Conservation (phyloP, 192 early-diverging fungal genomes). For the Gryganskiella cystojenkinii region DNA sequence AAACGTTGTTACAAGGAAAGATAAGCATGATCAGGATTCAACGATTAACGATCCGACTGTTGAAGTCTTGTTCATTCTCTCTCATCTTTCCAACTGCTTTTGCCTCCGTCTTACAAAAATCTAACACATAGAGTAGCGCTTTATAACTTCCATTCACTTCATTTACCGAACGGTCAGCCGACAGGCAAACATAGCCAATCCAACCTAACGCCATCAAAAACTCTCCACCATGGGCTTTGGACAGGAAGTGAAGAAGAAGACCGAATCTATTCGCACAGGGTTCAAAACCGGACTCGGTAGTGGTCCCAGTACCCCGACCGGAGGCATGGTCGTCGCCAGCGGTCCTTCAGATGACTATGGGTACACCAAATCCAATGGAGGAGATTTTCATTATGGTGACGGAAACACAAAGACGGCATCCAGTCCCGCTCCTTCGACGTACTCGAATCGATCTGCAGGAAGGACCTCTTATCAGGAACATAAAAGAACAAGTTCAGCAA, state of each 20-base stretch:
- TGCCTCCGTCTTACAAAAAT: too few relatives aligned
- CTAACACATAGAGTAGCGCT: too few relatives aligned
- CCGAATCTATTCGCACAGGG: constrained; percentile 21
- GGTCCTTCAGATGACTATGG: constrained; percentile 32
- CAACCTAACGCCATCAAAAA: neutral
- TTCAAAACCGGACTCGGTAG: constrained; percentile 21
- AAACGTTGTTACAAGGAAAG: too few relatives aligned
- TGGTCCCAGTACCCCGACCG: constrained; percentile 10
- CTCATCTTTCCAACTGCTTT: too few relatives aligned
- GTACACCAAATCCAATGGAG: constrained; percentile 10
- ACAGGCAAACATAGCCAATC: too few relatives aligned
- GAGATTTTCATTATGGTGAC: neutral
- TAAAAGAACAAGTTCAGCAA: constrained; percentile 30
- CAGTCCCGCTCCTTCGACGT: constrained; percentile 27
- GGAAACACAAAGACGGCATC: neutral
- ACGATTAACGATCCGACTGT: too few relatives aligned
- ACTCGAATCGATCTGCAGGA: constrained; percentile 9
- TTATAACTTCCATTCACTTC: too few relatives aligned
- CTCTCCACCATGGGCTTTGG: constrained; percentile 29
- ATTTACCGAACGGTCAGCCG: too few relatives aligned
- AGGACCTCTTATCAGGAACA: constrained; percentile 24
- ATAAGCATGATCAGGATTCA: too few relatives aligned
- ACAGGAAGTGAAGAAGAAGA: constrained; percentile 40
- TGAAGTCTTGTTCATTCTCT: too few relatives aligned
- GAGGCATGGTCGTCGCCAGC: constrained; percentile 33